These are phyloP conservation scores for Amylostereum chailletii DNA, from an alignment of 1,284 basidiomycete species.

Conservation along the genomic window DNA sequence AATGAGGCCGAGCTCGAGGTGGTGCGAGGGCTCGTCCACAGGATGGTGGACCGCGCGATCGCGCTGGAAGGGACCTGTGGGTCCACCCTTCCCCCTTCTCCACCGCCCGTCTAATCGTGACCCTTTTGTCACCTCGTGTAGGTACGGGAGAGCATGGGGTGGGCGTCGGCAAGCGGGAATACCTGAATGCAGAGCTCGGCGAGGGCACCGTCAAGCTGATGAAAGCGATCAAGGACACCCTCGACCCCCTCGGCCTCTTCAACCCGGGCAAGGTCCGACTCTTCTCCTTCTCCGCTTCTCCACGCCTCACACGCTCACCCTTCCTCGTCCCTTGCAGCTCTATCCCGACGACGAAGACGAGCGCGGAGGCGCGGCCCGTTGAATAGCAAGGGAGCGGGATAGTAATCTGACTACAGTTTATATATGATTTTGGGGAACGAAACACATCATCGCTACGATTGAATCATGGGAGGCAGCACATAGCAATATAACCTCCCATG, in stretches of 20 bases:
- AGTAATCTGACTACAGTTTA: no score
- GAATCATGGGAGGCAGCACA: no score
- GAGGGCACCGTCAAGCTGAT: slow-evolving; percentile 77
- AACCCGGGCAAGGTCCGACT: slow-evolving; percentile 77
- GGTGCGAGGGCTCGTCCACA: slow-evolving; percentile 46
- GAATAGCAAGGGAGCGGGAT: no score
- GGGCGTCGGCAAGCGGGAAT: slow-evolving; percentile 77
- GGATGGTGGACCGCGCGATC: slow-evolving; percentile 69
- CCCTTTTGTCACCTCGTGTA: slow-evolving; percentile 14
- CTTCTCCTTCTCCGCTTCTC: not conserved
- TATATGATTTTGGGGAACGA: no score
- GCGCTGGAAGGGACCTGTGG: slow-evolving; percentile 70
- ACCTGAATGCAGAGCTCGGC: slow-evolving; percentile 72
- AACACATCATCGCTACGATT: no score
- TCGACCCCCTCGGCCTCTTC: slow-evolving; percentile 74
- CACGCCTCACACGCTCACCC: not conserved
- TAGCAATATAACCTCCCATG: no score
- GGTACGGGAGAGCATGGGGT: slow-evolving; percentile 85
- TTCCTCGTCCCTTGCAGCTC: slow-evolving; percentile 5
- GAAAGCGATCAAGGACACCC: slow-evolving; percentile 70
- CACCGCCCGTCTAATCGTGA: not conserved
- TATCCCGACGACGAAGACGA: slow-evolving; percentile 11
- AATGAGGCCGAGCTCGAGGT: slow-evolving; percentile 48
- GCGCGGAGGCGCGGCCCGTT: no score
- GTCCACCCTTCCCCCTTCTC: slow-evolving; percentile 12